Evolutionary conservation across 345 rosid species (phyloP), one percentile per base, ranked within the genome.

Genomic region (Theobroma cacao): DNA sequence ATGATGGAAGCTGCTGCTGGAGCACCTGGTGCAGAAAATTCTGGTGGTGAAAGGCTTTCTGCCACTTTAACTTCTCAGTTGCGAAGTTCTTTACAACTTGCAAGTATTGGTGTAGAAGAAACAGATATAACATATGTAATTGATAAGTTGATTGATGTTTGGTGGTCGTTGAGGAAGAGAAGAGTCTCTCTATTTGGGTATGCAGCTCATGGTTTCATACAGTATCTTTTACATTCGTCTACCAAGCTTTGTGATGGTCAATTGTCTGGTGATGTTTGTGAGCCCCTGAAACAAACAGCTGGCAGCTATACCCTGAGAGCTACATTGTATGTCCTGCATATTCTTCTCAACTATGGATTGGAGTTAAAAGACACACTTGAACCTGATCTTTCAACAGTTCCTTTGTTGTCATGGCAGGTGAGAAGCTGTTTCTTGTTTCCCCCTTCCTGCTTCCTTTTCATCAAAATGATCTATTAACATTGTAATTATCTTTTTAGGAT

Each of bases 321-420:
- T 78, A 94, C 92, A 79, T 81, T 94, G 81, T 88, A 88, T 88
- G 85, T 92, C 77, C 84, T 94, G 70, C 92, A 90, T 81, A 90
- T 94, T 83, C 86, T 94, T 80, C 92, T 94, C 33, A 91, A 94
- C 81, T 92, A 84, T 77, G 98, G 97, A 74, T 89, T 87, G 79
- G 98, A 94, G 86, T 86, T 94, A 78, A 88, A 89, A 85, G 97
- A 94, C 77, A 86, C 84, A 36, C 89, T 94, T 85, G 93, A 84
- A 83, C 85, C 85, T 76, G 89, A 91, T 68, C 98, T 94, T 84
- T 90, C 94, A 67, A 78, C 86, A 72, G 85, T 91, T 82, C 94
- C 98, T 81, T 78, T 92, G 87, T 83, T 86, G 78, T 88, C 98
- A 77, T 94, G 98, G 98, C 98, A 94, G 98, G 98, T 89, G 75